Base-by-base conservation (phyloP, 78 protist genomes). In the slime mould (Dictyostelium discoideum) region DNA sequence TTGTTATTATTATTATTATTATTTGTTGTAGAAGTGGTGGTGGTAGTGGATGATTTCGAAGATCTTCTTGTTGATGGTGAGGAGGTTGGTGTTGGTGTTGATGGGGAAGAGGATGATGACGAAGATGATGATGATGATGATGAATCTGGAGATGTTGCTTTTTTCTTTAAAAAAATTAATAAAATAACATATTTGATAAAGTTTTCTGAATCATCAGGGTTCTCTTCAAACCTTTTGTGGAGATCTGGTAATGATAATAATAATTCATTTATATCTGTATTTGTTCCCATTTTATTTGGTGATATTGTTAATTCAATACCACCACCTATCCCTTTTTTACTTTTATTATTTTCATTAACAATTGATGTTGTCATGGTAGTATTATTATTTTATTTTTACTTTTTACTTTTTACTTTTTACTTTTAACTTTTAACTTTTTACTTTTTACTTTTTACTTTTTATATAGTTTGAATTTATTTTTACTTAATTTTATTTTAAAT, bases 131-230 rank as follows among this genome's bases (percentile, higher is more conserved):
- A 11, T 67, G 57, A 42, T 22, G 80, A 44, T 26, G 89, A 5
- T 29, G 48, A 65, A 14, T 67, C 48, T n/a, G 60, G 42, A 32
- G 60, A 32, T 40, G 42, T 78, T n/a, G 57, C 67, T 8, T 26
- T 60, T 32, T 80, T 78, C 26, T 65, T 88, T 26, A 88, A 67
- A 6, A 40, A 60, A 8, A 83, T 39, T 29, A 88, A 80, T 22
- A 26, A 18, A 20, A 67, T 80, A 2, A 88, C 93, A 88, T 88
- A 88, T 16, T 67, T n/a, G 10, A 88, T 24, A 26, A 88, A 67
- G 20, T 88, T 88, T 18, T 24, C 40, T 46, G 72, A 80, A 63
- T 88, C 86, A 5, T 65, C 69, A 46, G 93, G 65, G 26, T 81
- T 54, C 4, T 24, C n/a, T 29, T 88, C 82, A 65, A 88, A 88